Base-by-base conservation (phyloP, 176 grass and related monocot genomes). In the Rhipidocladum racemiflorum region DNA sequence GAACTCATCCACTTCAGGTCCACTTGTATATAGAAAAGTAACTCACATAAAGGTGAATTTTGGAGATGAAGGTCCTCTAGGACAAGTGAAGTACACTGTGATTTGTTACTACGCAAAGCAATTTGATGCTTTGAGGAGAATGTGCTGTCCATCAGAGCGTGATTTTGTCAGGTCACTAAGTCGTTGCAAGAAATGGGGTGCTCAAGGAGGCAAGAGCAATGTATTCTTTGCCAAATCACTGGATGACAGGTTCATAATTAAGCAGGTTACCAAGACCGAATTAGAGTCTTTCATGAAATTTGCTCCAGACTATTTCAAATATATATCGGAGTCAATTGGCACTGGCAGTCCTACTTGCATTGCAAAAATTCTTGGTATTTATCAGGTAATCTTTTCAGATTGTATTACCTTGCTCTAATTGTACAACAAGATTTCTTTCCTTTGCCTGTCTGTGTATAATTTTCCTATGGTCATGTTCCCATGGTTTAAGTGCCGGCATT, bases 141-240 rank as follows among this genome's bases (percentile, higher is more conserved):
- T 89, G 45, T 95, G 96, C 72, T 99, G 92, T 83, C 93, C 91
- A 82, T 99, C 90, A 9, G 96, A 99, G 93, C 64, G 88, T 55
- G 93, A 99, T 90, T 99, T 99, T 88, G 69, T 99, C 44, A 95
- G 89, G 83, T 99, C 96, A 36, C 87, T 99, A 24, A 95, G 96
- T 79, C 89, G 91, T 81, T 99, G 96, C 83, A 99, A 99, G 80
- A 99, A 99, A 87, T 99, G 96, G 96, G 89, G 91, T 42, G 96
- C 93, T 57, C 90, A 95, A 85, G 96, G 96, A 84, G 96, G 96
- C 55, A 99, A 99, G 83, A 99, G 96, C 70, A 99, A 95, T 88
- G 96, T 99, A 65, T 99, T 99, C 75, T 99, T 99, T 73, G 96
- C 96, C 83, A 99, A 99, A 91, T 89, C 96, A 85, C 81, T 99